Percentiles rank a stretch among this genome's conserved stretches.
These are phyloP conservation scores for carrot (Daucus carota) DNA, from an alignment of 129 eudicot genomes.

Conservation along the genomic window DH1_v3.0 NC_030381.2:3037001-3037500, in stretches of 20 bases:
- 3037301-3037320: not conserved
- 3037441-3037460: not conserved
- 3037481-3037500: not conserved
- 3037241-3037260: not conserved
- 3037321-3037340: not conserved
- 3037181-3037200: not conserved
- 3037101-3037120: constrained; percentile 69
- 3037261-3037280: not conserved
- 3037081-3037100: constrained; percentile 62
- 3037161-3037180: not conserved
- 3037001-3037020: constrained; percentile 83
- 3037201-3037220: not conserved
- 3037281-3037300: not conserved
- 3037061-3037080: constrained; percentile 73
- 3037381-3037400: not conserved
- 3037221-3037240: not conserved
- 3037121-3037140: constrained; percentile 71
- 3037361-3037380: not conserved
- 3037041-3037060: constrained; percentile 72
- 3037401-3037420: not conserved
- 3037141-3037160: constrained; percentile 75
- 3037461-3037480: not conserved
- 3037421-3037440: not conserved
- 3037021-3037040: constrained; percentile 82
- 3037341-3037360: not conserved